Conservation (phyloP, 108 stramenopile genomes). For the Skeletonema menzelii region DNA sequence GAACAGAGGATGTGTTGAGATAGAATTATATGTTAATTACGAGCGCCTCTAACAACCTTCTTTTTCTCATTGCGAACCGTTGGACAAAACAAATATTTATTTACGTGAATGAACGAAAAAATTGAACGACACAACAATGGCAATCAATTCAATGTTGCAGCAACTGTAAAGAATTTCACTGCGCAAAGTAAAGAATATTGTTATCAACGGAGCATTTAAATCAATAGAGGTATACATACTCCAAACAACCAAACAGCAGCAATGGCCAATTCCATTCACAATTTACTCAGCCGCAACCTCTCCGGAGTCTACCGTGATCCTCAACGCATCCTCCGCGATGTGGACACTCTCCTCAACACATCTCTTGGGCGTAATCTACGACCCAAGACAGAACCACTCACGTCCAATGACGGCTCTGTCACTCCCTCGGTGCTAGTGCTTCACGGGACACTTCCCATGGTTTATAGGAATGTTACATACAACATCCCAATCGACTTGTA, state of each 20-base stretch:
- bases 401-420: slow-evolving; percentile 64
- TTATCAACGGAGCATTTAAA: neutral
- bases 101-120: neutral
- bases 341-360: slow-evolving; percentile 55
- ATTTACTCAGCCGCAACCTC: slow-evolving; percentile 52
- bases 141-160: neutral
- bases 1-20: no score
- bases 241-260: neutral
- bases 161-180: neutral
- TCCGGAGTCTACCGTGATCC: slow-evolving; percentile 83
- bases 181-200: neutral
- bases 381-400: slow-evolving; percentile 64
- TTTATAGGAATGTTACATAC: slow-evolving; percentile 83
- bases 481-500: slow-evolving; percentile 94
- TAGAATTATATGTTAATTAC: no score
- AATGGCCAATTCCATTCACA: neutral
- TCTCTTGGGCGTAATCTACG: slow-evolving; percentile 59
- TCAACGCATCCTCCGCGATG: slow-evolving; percentile 72
- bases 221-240: no score
- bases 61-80: neutral
- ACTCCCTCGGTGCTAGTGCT: slow-evolving; percentile 57
- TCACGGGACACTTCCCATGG: slow-evolving; percentile 91
- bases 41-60: no score
- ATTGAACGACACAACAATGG: neutral
- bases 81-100: neutral